Base-by-base conservation (phyloP, 305 asterid species). In the Nicotiana rustica region DNA sequence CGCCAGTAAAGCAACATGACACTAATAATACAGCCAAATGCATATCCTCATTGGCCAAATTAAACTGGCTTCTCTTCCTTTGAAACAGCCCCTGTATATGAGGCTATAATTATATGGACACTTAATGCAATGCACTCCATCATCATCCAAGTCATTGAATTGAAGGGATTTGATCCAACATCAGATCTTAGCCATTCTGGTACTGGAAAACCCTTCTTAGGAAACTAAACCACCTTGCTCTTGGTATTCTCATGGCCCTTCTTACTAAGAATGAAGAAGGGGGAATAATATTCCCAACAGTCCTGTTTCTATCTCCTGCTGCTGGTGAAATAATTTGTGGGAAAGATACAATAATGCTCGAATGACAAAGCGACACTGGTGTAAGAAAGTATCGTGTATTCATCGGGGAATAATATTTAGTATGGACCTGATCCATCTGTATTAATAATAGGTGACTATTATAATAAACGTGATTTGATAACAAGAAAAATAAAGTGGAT, bases 11-110 rank as follows among this genome's bases (percentile, higher is more conserved):
- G 94, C 0, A 89, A 85, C 78, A 86, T 5, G 35, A 94, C 87
- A 69, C 95, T 89, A 2, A 94, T 83, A 7, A 89, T 78, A 71
- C 98, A 95, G 0, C 91, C 97, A 8, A 90, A 83, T 62, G 88
- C 95, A 82, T 95, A 95, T n/a, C 97, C 98, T 86, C 98, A 95
- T 94, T 12, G 97, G 98, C 98, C 98, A 95, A 82, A 94, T 25
- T 25, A 25, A 25, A 25, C 90, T 13, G 98, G 97, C 21, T 82
- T 94, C 83, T 95, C 99, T 67, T 19, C 80, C 82, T 84, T 87
- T 49, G 99, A 88, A 17, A 87, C 79, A 33, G 88, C 68, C 81
- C 94, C 71, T 35, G 93, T 88, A 77, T 90, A 91, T 5, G 75
- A 67, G 13, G 89, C 85, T 41, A 86, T 18, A 44, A 82, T 70